phyloP scores from a whole-genome alignment of 371 early-diverging fungal genomes.

The Actinomortierella wolfii region DNA sequence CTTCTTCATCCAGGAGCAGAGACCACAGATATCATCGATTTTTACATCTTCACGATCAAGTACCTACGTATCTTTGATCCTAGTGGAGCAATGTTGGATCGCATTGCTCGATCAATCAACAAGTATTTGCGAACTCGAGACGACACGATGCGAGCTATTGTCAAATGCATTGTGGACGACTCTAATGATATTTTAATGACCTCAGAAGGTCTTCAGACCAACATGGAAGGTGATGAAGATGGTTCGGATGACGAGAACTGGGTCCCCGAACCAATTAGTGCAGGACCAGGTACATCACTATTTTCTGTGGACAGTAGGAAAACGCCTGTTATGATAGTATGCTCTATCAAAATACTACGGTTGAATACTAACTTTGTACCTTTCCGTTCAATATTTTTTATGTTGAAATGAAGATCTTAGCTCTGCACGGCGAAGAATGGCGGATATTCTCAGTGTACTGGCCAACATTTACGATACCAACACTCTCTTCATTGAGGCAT shows the following conservation, averaged over 20 bases:
- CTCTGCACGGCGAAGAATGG: conserved; percentile 45
- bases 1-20: conserved; percentile 68
- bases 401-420: conserved; percentile 36
- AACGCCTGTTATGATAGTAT: neutral
- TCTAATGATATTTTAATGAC: conserved; percentile 36
- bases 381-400: neutral
- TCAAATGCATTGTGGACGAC: conserved; percentile 48
- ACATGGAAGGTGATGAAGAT: conserved; percentile 46
- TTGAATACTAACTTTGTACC: neutral
- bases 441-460: conserved; percentile 58
- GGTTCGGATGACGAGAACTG: conserved; percentile 51
- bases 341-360: neutral
- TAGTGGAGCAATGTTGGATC: conserved; percentile 58
- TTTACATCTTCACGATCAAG: conserved; percentile 62
- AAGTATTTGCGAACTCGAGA: conserved; percentile 58
- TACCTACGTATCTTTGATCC: conserved; percentile 64
- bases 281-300: conserved; percentile 43
- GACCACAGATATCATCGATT: conserved; percentile 61
- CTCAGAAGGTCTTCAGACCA: conserved; percentile 27
- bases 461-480: conserved; percentile 62
- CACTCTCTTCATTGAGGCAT: conserved; percentile 64
- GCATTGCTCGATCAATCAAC: conserved; percentile 56
- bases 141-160: conserved; percentile 64
- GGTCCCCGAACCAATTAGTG: conserved; percentile 56
- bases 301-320: neutral